A percentile compares a stretch with the other conserved stretches of the same genome.
These are phyloP conservation scores for Elymus sibiricus DNA, from an alignment of 176 grass and related monocot genomes.

Conservation along the genomic window DNA sequence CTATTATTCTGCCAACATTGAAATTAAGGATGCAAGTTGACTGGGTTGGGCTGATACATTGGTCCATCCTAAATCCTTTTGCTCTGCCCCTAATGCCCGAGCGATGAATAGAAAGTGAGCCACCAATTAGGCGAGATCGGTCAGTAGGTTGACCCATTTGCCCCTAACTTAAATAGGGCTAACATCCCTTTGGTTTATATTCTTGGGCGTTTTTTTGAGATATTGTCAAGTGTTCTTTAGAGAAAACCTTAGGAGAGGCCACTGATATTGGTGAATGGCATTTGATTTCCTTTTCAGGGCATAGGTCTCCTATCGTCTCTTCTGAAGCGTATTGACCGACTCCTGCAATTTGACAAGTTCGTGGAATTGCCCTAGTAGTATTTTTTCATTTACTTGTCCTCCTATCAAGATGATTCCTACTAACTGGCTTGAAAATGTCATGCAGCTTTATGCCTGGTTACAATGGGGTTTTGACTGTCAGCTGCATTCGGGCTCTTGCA, in stretches of 20 bases:
- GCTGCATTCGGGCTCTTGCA: constrained; percentile 91
- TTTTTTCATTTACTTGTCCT: constrained; percentile 13
- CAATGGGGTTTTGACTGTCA: constrained; percentile 92
- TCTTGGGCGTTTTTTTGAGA: constrained; percentile 2
- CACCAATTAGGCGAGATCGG: neutral
- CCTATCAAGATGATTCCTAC: constrained; percentile 1
- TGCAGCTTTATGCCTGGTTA: constrained; percentile 93
- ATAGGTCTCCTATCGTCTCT: constrained; percentile 65
- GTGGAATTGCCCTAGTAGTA: neutral
- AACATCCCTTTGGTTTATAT: neutral
- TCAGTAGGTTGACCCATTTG: neutral
- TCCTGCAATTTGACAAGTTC: constrained; percentile 92
- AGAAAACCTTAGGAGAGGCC: neutral
- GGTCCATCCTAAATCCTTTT: neutral
- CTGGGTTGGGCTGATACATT: neutral
- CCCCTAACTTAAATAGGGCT: neutral
- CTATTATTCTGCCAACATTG: neutral
- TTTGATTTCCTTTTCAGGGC: constrained; percentile 43
- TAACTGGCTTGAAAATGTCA: constrained; percentile 28
- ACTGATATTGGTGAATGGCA: neutral
- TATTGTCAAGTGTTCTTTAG: neutral
- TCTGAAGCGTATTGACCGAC: constrained; percentile 87
- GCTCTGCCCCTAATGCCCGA: neutral
- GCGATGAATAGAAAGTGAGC: neutral
- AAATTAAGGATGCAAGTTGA: neutral